A percentile compares a stretch with the other conserved stretches of the same genome.
Conservation (phyloP, 2,329 filamentous ascomycete species). For the Cordyceps fumosorosea region DNA sequence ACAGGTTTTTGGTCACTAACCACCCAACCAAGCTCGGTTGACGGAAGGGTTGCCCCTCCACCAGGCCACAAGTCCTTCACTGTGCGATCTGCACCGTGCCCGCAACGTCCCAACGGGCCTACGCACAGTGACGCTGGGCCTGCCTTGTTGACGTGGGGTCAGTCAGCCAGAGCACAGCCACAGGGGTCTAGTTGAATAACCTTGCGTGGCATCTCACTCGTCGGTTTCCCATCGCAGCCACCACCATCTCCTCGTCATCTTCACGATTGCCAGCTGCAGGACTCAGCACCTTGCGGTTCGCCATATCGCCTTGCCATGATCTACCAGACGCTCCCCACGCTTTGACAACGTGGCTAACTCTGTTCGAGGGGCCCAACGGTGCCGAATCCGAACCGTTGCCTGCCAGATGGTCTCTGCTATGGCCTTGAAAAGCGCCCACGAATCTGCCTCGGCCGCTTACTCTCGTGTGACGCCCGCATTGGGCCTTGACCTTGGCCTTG, state of each 20-base stretch:
- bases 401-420: too few species aligned
- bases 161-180: neutral
- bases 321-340: neutral
- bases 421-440: neutral
- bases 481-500: neutral
- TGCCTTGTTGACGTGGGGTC: neutral
- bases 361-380: neutral
- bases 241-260: neutral
- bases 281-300: neutral
- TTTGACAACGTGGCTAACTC: neutral
- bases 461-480: neutral
- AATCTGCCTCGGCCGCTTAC: slow-evolving; percentile 4
- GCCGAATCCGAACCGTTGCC: neutral
- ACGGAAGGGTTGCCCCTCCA: too few species aligned
- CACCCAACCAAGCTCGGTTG: too few species aligned
- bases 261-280: neutral
- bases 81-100: too few species aligned
- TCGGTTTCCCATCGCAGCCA: neutral
- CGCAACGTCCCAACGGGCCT: too few species aligned
- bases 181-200: neutral
- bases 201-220: neutral
- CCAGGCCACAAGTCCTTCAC: too few species aligned
- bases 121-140: too few species aligned
- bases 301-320: neutral
- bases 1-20: too few species aligned